phyloP scores from a whole-genome alignment of 2,329 filamentous ascomycete genomes.

The Trichoderma breve region DNA sequence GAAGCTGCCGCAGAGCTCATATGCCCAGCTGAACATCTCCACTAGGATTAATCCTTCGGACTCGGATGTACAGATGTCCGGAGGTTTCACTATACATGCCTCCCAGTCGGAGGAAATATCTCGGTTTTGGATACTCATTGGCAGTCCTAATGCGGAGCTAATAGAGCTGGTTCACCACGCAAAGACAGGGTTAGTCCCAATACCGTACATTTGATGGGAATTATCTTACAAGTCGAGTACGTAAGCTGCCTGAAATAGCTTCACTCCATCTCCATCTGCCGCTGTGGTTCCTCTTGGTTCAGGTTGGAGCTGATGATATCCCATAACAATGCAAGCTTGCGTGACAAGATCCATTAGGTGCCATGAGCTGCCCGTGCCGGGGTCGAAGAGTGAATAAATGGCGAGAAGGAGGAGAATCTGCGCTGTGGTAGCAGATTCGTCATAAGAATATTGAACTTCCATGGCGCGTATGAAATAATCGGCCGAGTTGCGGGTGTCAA shows the following conservation, averaged over 20 bases:
- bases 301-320: neutral
- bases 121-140: slow-evolving; percentile 11
- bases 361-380: slow-evolving; percentile 12
- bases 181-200: neutral
- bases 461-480: neutral
- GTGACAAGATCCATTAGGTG: slow-evolving; percentile 14
- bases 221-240: neutral
- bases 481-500: neutral
- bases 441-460: neutral
- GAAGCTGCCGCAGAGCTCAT: neutral
- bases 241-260: neutral
- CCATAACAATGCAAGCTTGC: neutral
- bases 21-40: slow-evolving; percentile 3
- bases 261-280: neutral
- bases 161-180: neutral
- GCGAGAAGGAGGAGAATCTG: slow-evolving; percentile 2
- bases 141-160: slow-evolving; percentile 12
- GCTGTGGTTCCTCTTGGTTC: neutral
- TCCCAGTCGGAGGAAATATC: slow-evolving; percentile 7
- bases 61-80: neutral
- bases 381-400: slow-evolving; percentile 15
- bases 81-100: neutral
- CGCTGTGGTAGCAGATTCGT: neutral
- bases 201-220: neutral
- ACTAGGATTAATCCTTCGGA: neutral